Percentiles rank a stretch among this genome's conserved stretches.
These are phyloP conservation scores for Thalia dealbata DNA, from an alignment of 176 grass and related monocot species.

Conservation along the genomic window DNA sequence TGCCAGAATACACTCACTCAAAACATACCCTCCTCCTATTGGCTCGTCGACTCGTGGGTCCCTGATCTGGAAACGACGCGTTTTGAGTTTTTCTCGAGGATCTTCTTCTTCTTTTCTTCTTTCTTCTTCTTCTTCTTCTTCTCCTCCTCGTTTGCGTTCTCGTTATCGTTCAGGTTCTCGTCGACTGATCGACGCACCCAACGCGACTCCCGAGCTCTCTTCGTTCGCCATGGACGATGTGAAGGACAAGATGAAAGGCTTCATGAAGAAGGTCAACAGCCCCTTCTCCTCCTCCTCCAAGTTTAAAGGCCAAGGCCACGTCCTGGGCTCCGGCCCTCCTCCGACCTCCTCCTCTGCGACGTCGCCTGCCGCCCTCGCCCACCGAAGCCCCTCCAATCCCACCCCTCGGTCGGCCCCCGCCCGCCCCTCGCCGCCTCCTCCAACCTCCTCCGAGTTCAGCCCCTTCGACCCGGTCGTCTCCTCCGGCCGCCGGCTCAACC, in stretches of 20 bases:
- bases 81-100: too few species aligned
- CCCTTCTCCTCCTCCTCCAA: slow-evolving; percentile 54
- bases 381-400: neutral
- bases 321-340: slow-evolving; percentile 54
- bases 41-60: too few species aligned
- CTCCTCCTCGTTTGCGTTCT: neutral
- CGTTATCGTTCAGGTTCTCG: too few species aligned
- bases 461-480: slow-evolving; percentile 41
- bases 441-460: slow-evolving; percentile 28
- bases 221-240: slow-evolving; percentile 28
- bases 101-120: too few species aligned
- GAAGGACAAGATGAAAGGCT: slow-evolving; percentile 84
- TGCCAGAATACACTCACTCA: too few species aligned
- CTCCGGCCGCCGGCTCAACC: slow-evolving; percentile 27
- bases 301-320: slow-evolving; percentile 58
- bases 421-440: slow-evolving; percentile 24
- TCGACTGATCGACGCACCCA: too few species aligned
- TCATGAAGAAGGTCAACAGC: slow-evolving; percentile 79
- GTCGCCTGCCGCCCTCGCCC: neutral
- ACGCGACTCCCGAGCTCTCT: neutral
- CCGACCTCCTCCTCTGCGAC: slow-evolving; percentile 8
- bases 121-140: neutral
- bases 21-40: too few species aligned
- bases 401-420: slow-evolving; percentile 21
- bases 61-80: too few species aligned